Base-by-base conservation (phyloP, 441 rosid genomes). In the Gossypium armourianum region DNA sequence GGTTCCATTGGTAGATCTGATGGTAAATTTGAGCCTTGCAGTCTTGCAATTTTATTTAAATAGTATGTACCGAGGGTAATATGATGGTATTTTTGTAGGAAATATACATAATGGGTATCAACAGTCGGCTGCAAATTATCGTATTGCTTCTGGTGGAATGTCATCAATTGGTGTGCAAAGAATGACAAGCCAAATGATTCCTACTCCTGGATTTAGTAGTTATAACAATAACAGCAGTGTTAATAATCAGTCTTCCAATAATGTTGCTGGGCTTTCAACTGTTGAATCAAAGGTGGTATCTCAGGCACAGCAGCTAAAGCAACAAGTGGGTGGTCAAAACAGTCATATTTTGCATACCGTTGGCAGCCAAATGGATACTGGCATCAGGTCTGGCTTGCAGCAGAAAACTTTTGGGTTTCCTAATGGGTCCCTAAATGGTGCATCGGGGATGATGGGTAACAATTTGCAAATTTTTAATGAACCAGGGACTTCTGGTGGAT, bases 151-250 rank as follows among this genome's bases (percentile, higher is more conserved):
- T 72, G 82, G 87, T 82, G 97, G 92, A 57, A 91, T 91, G 85
- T 72, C 96, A 62, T 83, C 96, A 28, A 77, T 86, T 83, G 87
- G 87, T 52, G 77, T 79, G 45, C 94, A 83, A 68, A 85, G 97
- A 80, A 84, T 81, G 80, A 64, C 87, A 68, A 85, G 89, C 79
- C 52, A 92, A 74, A 92, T 95, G 99, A 92, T 95, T 81, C 99
- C 99, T 71, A 90, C 99, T 26, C 97, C 99, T 64, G 96, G 97
- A 53, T 86, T 87, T 74, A 90, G 80, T 70, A 86, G 73, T 70
- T 80, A 36, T 69, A 77, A 53, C 78, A 82, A 61, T 76, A 80
- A 28, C 64, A 82, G 60, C 75, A 88, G 63, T 65, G 76, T 53
- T 66, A 81, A 67, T 70, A 84, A 60, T 60, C 55, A 50, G 65